Evolutionary conservation across 257 asterid species (phyloP), one percentile per base, ranked within the genome.

Genomic region (Nicotiana sylvestris): DNA sequence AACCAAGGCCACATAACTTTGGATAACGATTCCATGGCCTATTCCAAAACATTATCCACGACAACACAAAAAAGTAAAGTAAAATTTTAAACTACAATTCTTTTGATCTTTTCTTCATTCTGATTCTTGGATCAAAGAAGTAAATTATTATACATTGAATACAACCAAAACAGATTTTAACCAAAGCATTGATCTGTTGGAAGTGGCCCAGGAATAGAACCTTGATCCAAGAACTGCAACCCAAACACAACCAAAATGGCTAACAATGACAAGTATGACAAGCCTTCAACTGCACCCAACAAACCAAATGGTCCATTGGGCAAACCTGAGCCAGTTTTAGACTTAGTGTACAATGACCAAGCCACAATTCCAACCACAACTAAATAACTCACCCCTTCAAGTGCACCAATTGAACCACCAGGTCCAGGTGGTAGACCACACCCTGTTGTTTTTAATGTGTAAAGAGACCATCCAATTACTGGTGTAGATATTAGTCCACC

Each of bases 341-440:
- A 69, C 87, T 95, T 95, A 25, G 97, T 94, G 81, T 91, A 95
- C 66, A 92, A 82, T 17, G 97, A 95, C 99, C 99, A 95, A 16
- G 81, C 97, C 56, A 92, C 98, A 72, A 95, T 90, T 65, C 92
- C 97, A 74, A 83, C 92, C 78, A 91, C 96, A 66, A 82, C 91
- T 18, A 95, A 91, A 86, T 94, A 95, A 87, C 99, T 95, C 78
- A 95, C 92, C 21, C 99, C 98, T 82, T 95, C 99, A 0, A 95
- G 88, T 7, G 97, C 99, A 6, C 99, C 98, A 4, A 92, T 82
- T 1, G 97, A 92, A 4, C 99, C 99, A 0, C 88, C 98, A 0
- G 97, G 99, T 78, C 99, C 99, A 1, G 99, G 99, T 0, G 97
- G 97, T 2, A 95, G 94, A 55, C 99, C 98, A 86, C 99, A 95